These are phyloP conservation scores for Akanthomyces lecanii DNA, from an alignment of 2,329 filamentous ascomycete genomes.

Conservation along the genomic window DNA sequence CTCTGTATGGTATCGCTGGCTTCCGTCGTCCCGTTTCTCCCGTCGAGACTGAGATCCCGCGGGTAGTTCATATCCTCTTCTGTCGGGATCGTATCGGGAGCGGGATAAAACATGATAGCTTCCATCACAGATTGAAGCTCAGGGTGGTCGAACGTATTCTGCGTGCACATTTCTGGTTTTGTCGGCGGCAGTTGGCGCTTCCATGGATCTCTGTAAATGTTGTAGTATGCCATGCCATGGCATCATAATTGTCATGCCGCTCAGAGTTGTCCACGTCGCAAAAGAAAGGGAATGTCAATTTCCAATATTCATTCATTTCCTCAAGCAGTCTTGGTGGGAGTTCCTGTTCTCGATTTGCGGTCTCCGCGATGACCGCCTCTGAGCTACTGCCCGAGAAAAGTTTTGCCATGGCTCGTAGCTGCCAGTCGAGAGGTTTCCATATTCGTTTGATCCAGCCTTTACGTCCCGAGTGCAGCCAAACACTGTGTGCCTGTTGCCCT, in stretches of 20 bases:
- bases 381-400: neutral
- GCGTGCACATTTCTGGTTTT: neutral
- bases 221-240: neutral
- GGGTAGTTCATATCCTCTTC: too few relatives aligned
- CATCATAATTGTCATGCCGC: conserved; percentile 3
- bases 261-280: conserved; percentile 5
- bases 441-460: neutral
- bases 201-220: conserved; percentile 9
- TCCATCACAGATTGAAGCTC: neutral
- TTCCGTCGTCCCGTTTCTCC: too few relatives aligned
- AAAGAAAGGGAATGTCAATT: conserved; percentile 3
- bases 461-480: neutral
- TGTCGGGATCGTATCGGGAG: too few relatives aligned
- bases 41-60: too few relatives aligned
- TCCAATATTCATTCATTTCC: neutral
- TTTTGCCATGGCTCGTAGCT: neutral
- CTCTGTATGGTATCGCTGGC: too few relatives aligned
- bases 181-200: neutral
- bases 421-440: conserved; percentile 12
- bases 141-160: conserved; percentile 8
- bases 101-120: too few relatives aligned
- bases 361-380: neutral
- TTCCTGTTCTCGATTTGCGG: neutral
- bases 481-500: neutral
- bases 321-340: neutral